Percentiles rank a stretch among this genome's conserved stretches.
Conservation (phyloP, 257 asterid species). For the Nicotiana paniculata region DNA sequence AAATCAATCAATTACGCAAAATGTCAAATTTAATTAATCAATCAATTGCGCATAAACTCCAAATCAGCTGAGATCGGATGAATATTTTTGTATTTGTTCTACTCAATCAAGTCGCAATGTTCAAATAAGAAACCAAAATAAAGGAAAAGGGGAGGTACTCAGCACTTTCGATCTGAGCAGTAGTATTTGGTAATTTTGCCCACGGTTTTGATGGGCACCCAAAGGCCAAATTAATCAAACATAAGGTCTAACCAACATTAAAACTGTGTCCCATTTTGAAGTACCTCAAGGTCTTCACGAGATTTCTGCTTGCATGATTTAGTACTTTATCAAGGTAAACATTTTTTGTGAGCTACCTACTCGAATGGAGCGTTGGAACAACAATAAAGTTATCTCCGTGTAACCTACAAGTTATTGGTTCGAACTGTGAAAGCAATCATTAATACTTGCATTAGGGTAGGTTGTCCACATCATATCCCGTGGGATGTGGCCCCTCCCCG, state of each 20-base stretch:
- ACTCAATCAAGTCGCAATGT: not conserved
- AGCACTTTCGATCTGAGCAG: not conserved
- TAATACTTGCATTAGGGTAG: too few species aligned
- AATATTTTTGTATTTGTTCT: too few species aligned
- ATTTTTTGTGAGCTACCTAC: too few species aligned
- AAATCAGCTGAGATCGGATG: not conserved
- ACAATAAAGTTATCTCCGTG: too few species aligned
- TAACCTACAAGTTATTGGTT: too few species aligned
- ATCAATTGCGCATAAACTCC: not conserved
- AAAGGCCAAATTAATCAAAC: not conserved
- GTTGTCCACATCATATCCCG: too few species aligned
- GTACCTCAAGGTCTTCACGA: not conserved
- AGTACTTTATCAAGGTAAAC: too few species aligned
- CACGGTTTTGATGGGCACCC: not conserved
- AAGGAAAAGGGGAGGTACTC: not conserved
- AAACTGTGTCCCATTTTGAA: not conserved
- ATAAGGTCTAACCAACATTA: not conserved
- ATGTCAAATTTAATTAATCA: too few species aligned
- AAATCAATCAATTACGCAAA: not conserved
- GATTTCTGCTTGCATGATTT: too few species aligned
- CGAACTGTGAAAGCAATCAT: too few species aligned
- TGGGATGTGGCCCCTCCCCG: too few species aligned
- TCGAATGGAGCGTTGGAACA: fast-evolving
- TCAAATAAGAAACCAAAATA: not conserved
- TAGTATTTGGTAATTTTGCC: not conserved